Base-by-base conservation (phyloP, 495 filamentous ascomycete species). In the Penicillium coffeae region DNA sequence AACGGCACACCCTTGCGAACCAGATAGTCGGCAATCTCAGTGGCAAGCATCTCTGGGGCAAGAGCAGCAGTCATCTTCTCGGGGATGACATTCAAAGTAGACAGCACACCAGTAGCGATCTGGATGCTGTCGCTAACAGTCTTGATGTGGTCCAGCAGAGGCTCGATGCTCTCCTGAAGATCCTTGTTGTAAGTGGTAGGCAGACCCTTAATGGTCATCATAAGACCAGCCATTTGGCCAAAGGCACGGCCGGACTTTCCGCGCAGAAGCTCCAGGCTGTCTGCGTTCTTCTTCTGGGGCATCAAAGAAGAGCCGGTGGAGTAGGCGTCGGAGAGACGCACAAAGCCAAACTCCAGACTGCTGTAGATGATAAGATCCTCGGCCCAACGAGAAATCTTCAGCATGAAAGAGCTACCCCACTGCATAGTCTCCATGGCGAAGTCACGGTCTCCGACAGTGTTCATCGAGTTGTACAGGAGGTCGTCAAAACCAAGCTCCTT, bases 181-280 rank as follows among this genome's bases (percentile, higher is more conserved):
- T 95, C 88, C 73, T 96, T 95, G 75, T 96, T 95, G 76, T 96
- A 96, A 5, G 89, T 94, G 19, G 82, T 87, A 2, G 92, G 90
- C 16, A 95, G 76, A 27, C 87, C 87, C 74, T 97, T 96, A 63
- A 88, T 82, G 12, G 85, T 93, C 66, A 79, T 81, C 82, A 89
- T 92, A 56, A 96, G 74, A 27, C 92, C 92, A 7, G 87, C 79
- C 85, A 96, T 90, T 58, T 90, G 84, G 1, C 90, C 90, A 60
- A 95, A 92, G 8, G 84, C 83, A 37, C 90, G 77, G 1, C 91
- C 91, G 27, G 79, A 74, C 74, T 96, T 96, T 14, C 91, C 92
- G 4, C 92, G 79, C 22, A 97, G 76, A 39, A 97, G 80, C 66
- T 96, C 92, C 25, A 96, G 72, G 48, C 79, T 82, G 68, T 98